Evolutionary conservation across 768 basidiomycete genomes (phyloP).

Genomic region (Lyophyllum atratum): DNA sequence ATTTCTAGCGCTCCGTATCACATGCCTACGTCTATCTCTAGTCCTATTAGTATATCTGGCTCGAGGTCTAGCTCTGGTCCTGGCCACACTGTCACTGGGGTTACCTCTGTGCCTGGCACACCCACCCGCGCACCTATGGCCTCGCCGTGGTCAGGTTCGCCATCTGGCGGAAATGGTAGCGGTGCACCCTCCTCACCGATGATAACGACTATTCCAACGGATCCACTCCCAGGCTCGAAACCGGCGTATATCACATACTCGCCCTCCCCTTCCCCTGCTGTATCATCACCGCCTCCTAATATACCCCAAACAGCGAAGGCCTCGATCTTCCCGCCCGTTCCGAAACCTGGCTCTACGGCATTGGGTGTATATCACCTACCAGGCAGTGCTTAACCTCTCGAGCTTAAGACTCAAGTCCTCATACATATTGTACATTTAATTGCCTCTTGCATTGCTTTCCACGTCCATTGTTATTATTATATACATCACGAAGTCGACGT

Average conservation of each 20-base stretch:
- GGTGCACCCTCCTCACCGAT: too few relatives aligned
- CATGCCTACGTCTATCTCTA: neutral
- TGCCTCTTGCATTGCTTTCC: neutral
- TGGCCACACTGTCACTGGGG: too few relatives aligned
- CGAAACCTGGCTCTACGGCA: neutral
- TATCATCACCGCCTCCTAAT: neutral
- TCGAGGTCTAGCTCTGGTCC: too few relatives aligned
- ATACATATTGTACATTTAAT: neutral
- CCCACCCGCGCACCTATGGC: neutral
- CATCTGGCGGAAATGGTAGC: neutral
- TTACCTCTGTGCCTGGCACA: neutral
- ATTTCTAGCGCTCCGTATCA: neutral
- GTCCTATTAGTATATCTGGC: too few relatives aligned
- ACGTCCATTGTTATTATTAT: neutral
- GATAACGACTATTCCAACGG: too few relatives aligned
- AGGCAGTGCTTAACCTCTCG: neutral
- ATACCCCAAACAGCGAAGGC: neutral
- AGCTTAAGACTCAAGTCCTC: neutral
- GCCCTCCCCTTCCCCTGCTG: neutral
- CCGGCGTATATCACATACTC: slow-evolving; percentile 16
- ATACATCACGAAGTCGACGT: neutral
- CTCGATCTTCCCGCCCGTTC: neutral
- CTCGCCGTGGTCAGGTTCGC: neutral
- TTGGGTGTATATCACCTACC: neutral
- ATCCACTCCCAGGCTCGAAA: neutral